Conservation (phyloP, 2,329 filamentous ascomycete species). For the Fusarium camptoceras region DNA sequence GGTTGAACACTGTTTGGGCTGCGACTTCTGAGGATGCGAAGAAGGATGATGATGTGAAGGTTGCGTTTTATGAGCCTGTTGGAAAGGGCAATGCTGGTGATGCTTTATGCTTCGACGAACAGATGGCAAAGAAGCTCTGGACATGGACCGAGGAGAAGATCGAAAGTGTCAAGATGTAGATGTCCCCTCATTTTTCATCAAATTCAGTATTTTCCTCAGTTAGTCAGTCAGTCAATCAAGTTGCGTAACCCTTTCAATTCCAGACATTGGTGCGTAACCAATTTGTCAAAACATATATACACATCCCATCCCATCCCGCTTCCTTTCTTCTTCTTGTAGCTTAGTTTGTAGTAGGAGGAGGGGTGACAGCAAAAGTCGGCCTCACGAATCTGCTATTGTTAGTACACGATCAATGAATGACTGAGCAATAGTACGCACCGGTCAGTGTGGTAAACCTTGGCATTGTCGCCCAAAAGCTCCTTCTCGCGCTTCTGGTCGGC, state of each 20-base stretch:
- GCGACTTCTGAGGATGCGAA: conserved; percentile 42
- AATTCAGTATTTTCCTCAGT: not conserved
- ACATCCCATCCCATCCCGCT: conserved; percentile 13
- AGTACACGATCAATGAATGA: not conserved
- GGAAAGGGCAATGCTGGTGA: conserved; percentile 39
- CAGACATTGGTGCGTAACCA: conserved; percentile 13
- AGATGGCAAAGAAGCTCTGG: conserved; percentile 53
- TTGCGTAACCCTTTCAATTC: conserved; percentile 37
- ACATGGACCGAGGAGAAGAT: conserved; percentile 51
- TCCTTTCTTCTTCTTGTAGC: conserved; percentile 8
- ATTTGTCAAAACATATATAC: conserved; percentile 45
- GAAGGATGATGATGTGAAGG: conserved; percentile 18
- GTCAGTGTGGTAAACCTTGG: conserved; percentile 88
- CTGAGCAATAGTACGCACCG: conserved; percentile 67
- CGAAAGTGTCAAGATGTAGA: not conserved
- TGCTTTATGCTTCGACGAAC: conserved; percentile 43
- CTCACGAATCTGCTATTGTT: conserved; percentile 74
- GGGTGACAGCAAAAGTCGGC: conserved; percentile 81
- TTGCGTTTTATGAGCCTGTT: conserved; percentile 48
- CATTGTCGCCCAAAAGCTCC: conserved; percentile 85
- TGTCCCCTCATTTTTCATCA: not conserved
- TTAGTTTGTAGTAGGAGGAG: conserved; percentile 69
- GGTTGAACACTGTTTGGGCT: conserved; percentile 50
- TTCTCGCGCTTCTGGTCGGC: conserved; percentile 92
- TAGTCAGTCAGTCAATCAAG: not conserved